Evolutionary conservation across 306 rosid genomes (phyloP), one percentile per base, ranked within the genome.

Genomic region (Luffa acutangula): DNA sequence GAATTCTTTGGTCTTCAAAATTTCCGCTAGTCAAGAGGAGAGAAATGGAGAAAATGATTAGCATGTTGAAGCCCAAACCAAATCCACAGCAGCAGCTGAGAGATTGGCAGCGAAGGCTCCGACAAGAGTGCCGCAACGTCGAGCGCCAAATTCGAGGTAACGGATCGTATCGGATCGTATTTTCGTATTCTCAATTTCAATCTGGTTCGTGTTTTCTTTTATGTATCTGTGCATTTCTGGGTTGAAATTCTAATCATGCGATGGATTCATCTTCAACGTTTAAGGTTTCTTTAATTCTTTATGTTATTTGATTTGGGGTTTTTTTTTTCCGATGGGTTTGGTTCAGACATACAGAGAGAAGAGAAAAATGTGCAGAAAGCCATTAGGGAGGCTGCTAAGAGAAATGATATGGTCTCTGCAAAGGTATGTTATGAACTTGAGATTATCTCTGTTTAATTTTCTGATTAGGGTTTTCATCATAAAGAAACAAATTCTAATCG

Each of bases 351-450:
- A 33, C 89, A 93, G 86, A 91, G 93, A 73, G 99, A 95, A 81
- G 97, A 95, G 81, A 95, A 90, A 71, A 89, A 66, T 81, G 99
- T 93, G 59, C 96, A 95, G 75, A 95, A 93, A 81, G 92, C 99
- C 18, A 95, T 95, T 72, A 87, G 63, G 84, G 99, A 95, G 51
- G 97, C 99, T 62, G 97, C 97, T 7, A 95, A 95, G 86, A 91
- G 99, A 80, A 95, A 91, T 67, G 97, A 95, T 88, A 90, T 95
- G 91, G 94, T 88, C 59, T 93, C 99, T 80, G 99, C 99, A 41
- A 95, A 93, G 99, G 99, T 95, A 69, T 67, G 42, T 46, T 34
- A 8, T 7, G n/a, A 43, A 45, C 14, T 20, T 20, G 9, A 20
- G 42, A 46, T 46, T 39, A 33, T 51, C 31, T 56, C 6, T 51